These are phyloP conservation scores for Metschnikowia similis DNA, from an alignment of 805 yeast genomes.

Conservation along the genomic window DNA sequence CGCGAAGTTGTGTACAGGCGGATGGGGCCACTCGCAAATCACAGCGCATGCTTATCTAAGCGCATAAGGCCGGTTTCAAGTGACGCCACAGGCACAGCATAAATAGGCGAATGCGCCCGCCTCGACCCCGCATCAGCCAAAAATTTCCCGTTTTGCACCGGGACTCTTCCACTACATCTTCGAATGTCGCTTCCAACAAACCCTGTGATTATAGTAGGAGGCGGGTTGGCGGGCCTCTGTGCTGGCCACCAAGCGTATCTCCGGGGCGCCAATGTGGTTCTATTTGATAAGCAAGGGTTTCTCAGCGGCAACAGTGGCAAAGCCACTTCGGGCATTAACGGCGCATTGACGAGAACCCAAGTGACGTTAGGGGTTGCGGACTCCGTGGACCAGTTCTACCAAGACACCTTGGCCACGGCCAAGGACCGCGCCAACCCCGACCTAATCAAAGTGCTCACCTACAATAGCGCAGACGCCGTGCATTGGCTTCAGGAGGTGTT, in stretches of 20 bases:
- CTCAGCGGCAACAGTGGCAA: conserved; percentile 64
- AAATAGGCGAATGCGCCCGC: neutral
- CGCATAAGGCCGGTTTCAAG: neutral
- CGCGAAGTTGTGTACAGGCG: neutral
- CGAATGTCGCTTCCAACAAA: conserved; percentile 16
- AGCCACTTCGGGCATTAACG: conserved; percentile 68
- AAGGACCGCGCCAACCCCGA: conserved; percentile 54
- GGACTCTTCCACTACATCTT: neutral
- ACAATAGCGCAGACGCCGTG: conserved; percentile 62
- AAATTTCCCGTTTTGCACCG: neutral
- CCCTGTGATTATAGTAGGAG: conserved; percentile 55
- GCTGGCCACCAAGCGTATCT: conserved; percentile 56
- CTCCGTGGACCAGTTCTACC: conserved; percentile 52
- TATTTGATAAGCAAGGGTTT: conserved; percentile 57
- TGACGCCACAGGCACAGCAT: neutral
- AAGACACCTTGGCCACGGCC: conserved; percentile 68
- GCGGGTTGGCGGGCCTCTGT: conserved; percentile 60
- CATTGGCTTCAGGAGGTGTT: conserved; percentile 68
- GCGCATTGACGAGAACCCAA: conserved; percentile 67
- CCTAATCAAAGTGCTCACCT: conserved; percentile 56
- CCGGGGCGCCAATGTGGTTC: conserved; percentile 49
- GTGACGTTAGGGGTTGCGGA: conserved; percentile 47
- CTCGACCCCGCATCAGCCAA: neutral
- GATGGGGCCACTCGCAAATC: conserved; percentile 4
- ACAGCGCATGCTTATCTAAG: conserved; percentile 4